Base-by-base conservation (phyloP, 2,329 filamentous ascomycete genomes). In the Hypomyces perniciosus region DNA sequence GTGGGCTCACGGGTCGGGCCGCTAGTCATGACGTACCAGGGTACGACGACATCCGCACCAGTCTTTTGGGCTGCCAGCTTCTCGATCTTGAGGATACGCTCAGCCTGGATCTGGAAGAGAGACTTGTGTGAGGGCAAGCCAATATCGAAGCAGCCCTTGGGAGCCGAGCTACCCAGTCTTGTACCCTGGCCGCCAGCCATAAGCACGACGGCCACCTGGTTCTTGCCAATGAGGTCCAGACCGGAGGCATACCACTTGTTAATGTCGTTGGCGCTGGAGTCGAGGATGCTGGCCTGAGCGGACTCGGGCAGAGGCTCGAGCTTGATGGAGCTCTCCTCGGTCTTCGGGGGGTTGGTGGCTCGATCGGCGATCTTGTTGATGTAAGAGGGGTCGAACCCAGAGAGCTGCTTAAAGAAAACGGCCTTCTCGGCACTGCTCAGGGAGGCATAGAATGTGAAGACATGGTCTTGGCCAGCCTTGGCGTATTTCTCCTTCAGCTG, bases 1-100 rank as follows among this genome's bases (percentile, higher is more conserved):
- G 93, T 99, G 38, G 91, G 89, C 55, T 83, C 83, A 59, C 91
- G 83, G 6, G 93, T 99, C 42, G 93, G 93, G 4, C 93, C 93
- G 63, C 90, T 96, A 62, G 93, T 99, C 93, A 99, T 99, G 70
- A 99, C 90, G 73, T 99, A 99, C 93, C 93, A 99, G 9, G 93
- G 93, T 39, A 97, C 84, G 31, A 86, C 76, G 40, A 83, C 82
- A 44, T 74, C 75, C 12, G 58, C 58, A 52, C 79, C 79, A 48
- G 81, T 76, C 66, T 85, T 83, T 68, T 86, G 83, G 61, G 83
- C 78, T 40, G 92, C 91, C 57, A 97, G 76, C 62, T 84, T 73
- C 73, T 97, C 88, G 7, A 95, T 73, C 75, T 90, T 95, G 63
- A 79, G 79, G 65, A 99, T 97, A 49, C 93, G 80, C 80, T 99